These are phyloP conservation scores for Bryum argenteum DNA, from an alignment of 225 moss, liverwort and hornwort genomes.

Conservation along the genomic window DNA sequence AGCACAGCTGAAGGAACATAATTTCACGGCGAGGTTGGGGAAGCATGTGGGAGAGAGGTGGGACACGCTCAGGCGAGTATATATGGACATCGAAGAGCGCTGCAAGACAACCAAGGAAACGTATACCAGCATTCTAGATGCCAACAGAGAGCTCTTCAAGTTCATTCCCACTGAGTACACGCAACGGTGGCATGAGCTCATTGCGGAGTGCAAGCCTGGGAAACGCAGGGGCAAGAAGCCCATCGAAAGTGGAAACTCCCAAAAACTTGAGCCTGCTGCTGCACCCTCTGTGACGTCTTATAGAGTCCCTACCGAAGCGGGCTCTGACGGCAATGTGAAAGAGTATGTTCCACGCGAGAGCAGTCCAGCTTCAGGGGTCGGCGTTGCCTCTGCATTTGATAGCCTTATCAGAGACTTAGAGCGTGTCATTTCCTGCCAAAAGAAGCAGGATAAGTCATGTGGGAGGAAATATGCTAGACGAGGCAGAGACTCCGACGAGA, in stretches of 20 bases:
- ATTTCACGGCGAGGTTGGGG: constrained; percentile 39
- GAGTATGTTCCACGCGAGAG: constrained; percentile 12
- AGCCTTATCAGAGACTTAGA: constrained; percentile 39
- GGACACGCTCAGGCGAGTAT: constrained; percentile 58
- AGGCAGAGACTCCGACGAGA: constrained; percentile 22
- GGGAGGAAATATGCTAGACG: constrained; percentile 21
- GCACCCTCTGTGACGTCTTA: constrained; percentile 13
- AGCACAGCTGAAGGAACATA: constrained; percentile 32
- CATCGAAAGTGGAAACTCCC: constrained; percentile 13
- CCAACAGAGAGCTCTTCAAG: constrained; percentile 39
- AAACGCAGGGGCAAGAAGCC: constrained; percentile 50
- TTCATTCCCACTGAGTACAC: constrained; percentile 55
- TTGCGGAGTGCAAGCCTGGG: constrained; percentile 59
- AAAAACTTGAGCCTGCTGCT: constrained; percentile 24
- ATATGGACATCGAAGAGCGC: constrained; percentile 57
- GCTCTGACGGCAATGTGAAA: constrained; percentile 14
- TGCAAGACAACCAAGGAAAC: constrained; percentile 34
- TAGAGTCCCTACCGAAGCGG: constrained; percentile 8
- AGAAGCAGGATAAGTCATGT: constrained; percentile 29
- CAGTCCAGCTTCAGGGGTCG: constrained; percentile 30
- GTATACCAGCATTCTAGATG: constrained; percentile 41
- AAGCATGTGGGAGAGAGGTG: constrained; percentile 60
- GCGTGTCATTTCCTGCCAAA: constrained; percentile 28
- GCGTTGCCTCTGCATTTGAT: constrained; percentile 44
- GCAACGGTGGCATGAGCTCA: constrained; percentile 51